Evolutionary conservation across 805 yeast species (phyloP), one percentile per base, ranked within the genome.

Genomic region (Komagataella mondaviorum): DNA sequence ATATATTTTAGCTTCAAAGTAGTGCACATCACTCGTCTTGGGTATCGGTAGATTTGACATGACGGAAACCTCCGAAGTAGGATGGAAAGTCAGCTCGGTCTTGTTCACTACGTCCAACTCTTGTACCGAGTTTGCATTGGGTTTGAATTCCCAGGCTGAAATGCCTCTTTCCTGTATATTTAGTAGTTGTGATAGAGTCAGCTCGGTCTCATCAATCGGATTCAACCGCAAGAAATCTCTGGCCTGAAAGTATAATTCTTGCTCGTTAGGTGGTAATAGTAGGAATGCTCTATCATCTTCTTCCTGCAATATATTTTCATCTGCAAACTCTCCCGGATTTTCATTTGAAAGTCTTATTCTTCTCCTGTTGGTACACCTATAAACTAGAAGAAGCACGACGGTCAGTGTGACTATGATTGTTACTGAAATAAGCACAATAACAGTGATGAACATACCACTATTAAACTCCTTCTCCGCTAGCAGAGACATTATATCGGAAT

Each of bases 21-120:
- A 90, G 61, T 88, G 88, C 3, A 88, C 91, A 51, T 87, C 93
- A 62, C 86, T 89, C 54, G 76, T 77, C 59, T 75, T 75, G 16
- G 96, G 96, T 3, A 90, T 73, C 0, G 96, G 98, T 53, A 90
- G 69, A 66, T 88, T 90, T 2, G 96, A 81, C 63, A 80, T 88
- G 6, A 83, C 74, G 2, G 89, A 74, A 1, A 64, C 46, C 48
- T 65, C 69, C 10, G 58, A 75, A 49, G 78, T 78, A 59, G 69
- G 69, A 51, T 76, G 75, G 57, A 82, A 82, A 30, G 76, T 74
- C 48, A 83, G 64, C 60, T 83, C 88, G 2, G 73, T 63, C 59
- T 85, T 82, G 61, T 85, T 85, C 45, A 79, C 74, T 5, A 91
- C 85, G 44, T 77, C 56, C 51, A 79, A 73, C 56, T 75, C 79